phyloP scores from a whole-genome alignment of 1,284 basidiomycete species.

The Tylopilus orsonianus region DNA sequence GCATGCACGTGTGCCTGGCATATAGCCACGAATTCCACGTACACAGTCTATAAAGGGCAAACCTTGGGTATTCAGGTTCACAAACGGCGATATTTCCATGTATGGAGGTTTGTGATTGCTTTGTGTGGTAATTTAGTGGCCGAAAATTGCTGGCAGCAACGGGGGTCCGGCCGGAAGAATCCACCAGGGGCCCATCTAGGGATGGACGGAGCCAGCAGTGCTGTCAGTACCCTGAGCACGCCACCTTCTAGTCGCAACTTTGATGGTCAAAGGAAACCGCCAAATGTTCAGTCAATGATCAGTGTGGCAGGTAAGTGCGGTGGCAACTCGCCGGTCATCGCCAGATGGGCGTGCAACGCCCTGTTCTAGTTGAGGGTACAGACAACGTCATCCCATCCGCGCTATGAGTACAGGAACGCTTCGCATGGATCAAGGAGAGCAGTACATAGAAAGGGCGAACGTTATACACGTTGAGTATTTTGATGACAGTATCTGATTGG shows the following conservation, averaged over 20 bases:
- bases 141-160: constrained; percentile 9
- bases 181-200: constrained; percentile 17
- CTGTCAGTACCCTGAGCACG: constrained; percentile 22
- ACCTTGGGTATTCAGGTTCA: constrained; percentile 12
- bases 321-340: constrained; percentile 26
- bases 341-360: constrained; percentile 14
- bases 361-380: constrained; percentile 20
- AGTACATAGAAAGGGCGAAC: constrained; percentile 19
- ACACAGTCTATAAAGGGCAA: constrained; percentile 4
- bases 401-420: constrained; percentile 26
- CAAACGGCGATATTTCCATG: constrained; percentile 15
- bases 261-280: constrained; percentile 20
- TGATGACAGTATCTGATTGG: constrained; percentile 24
- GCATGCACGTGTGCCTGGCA: constrained; percentile 22
- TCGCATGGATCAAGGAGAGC: constrained; percentile 29
- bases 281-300: constrained; percentile 8
- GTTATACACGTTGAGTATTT: constrained; percentile 29
- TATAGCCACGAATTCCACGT: constrained; percentile 16
- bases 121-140: constrained; percentile 3
- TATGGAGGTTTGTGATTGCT: constrained; percentile 6
- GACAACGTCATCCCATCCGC: constrained; percentile 23
- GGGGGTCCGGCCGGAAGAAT: constrained; percentile 15
- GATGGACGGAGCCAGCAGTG: constrained; percentile 5
- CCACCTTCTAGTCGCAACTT: constrained; percentile 23
- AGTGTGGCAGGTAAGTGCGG: constrained; percentile 23